Evolutionary conservation across 1,284 basidiomycete genomes (phyloP), one percentile per base, ranked within the genome.

Genomic region (Trichosporon faecale): DNA sequence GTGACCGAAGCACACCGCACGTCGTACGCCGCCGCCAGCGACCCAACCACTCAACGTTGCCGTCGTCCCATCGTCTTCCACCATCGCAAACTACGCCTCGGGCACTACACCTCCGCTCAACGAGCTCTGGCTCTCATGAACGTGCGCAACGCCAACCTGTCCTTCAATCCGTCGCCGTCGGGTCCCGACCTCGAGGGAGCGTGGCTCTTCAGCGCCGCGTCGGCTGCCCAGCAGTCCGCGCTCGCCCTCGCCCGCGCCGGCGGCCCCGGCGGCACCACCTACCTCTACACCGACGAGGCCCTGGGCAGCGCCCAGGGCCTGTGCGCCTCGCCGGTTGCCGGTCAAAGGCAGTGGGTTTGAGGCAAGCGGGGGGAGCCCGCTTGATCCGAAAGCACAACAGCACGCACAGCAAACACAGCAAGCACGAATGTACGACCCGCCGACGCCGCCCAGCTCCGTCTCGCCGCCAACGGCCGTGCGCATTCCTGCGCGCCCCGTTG

Each of bases 331-430:
- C 76, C 75, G 73, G 80, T 75, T 71, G 78, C 79, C 72, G 81
- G 81, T 66, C 78, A 77, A 67, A 74, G 78, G 76, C 82, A 77
- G 80, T 84, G 83, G 83, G 79, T 83, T 83, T 84, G 83, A 84
- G 77, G 82, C 79, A 75, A 78, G 82, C 80, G 82, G 81, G 80
- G 82, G 82, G 80, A 82, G 78, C 76, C 76, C 79, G 76, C 78
- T 76, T 27, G 61, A 52, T 52, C 49, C 25, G 23, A 33, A n/a
- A 61, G 29, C 29, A 21, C 44, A n/a, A n/a, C n/a, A n/a, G n/a
- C n/a, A n/a, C n/a, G 9, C 33, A 27, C 21, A 40, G 6, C 29
- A 57, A 40, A 18, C n/a, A 16, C 29, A 65, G 14, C 61, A 29
- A 18, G n/a, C 61, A 52, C 66, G 14, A 44, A 5, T 40, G 3